Percentiles rank a stretch among this genome's conserved stretches.
Conservation (phyloP, 75 land plant species). For the Sequoia sempervirens region DNA sequence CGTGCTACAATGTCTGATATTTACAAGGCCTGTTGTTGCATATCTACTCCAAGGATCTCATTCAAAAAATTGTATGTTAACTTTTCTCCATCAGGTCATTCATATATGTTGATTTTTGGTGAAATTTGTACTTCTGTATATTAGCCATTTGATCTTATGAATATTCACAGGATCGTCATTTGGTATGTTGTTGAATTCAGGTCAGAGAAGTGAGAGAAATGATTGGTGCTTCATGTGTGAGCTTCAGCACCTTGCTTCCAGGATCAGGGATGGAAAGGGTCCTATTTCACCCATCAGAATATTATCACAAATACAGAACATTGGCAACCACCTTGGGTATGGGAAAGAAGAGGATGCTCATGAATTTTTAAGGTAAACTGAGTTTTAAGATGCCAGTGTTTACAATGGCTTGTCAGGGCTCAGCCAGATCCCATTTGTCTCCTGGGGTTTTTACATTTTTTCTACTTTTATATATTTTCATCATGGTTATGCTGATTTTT, state of each 20-base stretch:
- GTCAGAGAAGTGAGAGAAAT: slow-evolving; percentile 34
- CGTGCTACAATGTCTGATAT: too few relatives aligned
- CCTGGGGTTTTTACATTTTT: background rate
- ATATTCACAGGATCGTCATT: slow-evolving; percentile 5
- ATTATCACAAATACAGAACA: slow-evolving; percentile 51
- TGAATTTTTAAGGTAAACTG: slow-evolving; percentile 81
- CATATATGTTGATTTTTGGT: background rate
- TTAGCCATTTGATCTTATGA: background rate
- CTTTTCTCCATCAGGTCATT: too few relatives aligned
- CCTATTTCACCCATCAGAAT: slow-evolving; percentile 53
- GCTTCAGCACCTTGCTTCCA: slow-evolving; percentile 52
- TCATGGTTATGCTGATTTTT: background rate
- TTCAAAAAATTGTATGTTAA: too few relatives aligned
- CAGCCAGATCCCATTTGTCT: background rate
- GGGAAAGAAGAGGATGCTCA: slow-evolving; percentile 96
- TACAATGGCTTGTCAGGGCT: background rate
- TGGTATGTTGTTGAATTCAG: slow-evolving; percentile 21
- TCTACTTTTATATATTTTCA: background rate
- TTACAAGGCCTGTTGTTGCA: too few relatives aligned
- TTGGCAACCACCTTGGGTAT: slow-evolving; percentile 69
- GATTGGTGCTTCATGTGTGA: slow-evolving; percentile 93
- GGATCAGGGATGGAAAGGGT: slow-evolving; percentile 39
- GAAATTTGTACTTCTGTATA: background rate
- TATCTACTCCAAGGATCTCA: too few relatives aligned
- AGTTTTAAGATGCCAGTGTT: background rate